Conservation (phyloP, 2,329 filamentous ascomycete genomes). For the Rosellinia necatrix region DNA sequence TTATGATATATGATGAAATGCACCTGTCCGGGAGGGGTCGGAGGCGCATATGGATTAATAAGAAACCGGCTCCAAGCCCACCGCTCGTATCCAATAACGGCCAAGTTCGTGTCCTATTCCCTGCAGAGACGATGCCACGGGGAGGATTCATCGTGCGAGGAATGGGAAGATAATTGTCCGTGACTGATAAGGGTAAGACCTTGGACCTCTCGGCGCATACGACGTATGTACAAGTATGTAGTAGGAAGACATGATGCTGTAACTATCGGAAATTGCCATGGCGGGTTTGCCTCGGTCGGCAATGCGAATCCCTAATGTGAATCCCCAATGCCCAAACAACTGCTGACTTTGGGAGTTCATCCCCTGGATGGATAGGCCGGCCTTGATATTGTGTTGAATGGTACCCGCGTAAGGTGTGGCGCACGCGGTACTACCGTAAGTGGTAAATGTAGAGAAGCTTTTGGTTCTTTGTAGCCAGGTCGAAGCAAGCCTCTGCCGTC, state of each 20-base stretch:
- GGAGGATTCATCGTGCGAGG: background rate
- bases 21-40: conserved; percentile 9
- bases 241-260: background rate
- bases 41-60: conserved; percentile 5
- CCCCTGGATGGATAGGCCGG: too few relatives aligned
- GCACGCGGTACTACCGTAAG: background rate
- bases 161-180: background rate
- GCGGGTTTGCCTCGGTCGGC: too few relatives aligned
- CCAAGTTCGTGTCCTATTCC: conserved; percentile 4
- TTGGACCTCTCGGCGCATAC: conserved; percentile 5
- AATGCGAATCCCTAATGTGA: too few relatives aligned
- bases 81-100: background rate
- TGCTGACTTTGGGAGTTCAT: background rate
- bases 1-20: conserved; percentile 19
- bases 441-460: background rate
- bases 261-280: background rate
- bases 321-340: too few relatives aligned
- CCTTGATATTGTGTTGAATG: background rate
- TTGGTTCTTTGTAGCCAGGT: background rate
- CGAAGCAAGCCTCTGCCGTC: background rate
- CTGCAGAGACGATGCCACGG: background rate
- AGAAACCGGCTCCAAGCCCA: background rate
- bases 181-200: background rate
- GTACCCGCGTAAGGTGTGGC: background rate
- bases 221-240: too few relatives aligned